Evolutionary conservation across 176 grass and related monocot genomes (phyloP).

Genomic region (Avena atlantica): DNA sequence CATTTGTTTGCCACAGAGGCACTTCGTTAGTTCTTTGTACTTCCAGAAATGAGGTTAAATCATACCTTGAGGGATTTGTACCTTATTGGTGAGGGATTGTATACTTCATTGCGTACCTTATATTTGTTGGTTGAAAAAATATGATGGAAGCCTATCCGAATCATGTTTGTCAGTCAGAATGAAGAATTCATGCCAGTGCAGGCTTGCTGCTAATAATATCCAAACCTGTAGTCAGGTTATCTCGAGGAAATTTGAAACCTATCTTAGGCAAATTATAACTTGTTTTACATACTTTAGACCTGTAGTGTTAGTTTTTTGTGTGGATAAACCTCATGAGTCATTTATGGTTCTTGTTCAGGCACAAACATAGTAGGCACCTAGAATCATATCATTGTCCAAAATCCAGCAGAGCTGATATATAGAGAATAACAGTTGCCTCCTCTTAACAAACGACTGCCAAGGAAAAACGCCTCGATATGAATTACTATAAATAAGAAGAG

Average conservation of each 20-base stretch:
- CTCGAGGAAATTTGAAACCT: not conserved
- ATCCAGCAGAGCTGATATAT: too few species aligned
- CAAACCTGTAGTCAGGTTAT: not conserved
- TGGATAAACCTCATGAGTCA: too few species aligned
- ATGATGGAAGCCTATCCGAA: slow-evolving; percentile 13
- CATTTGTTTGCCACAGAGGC: slow-evolving; percentile 38
- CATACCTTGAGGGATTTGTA: slow-evolving; percentile 44
- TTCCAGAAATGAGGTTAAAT: slow-evolving; percentile 19
- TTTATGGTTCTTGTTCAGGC: too few species aligned
- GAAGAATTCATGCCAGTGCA: not conserved
- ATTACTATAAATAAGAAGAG: too few species aligned
- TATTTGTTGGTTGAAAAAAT: slow-evolving; percentile 35
- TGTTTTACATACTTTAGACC: not conserved
- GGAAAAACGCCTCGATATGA: too few species aligned
- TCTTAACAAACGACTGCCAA: too few species aligned
- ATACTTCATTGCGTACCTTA: slow-evolving; percentile 28
- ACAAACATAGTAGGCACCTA: too few species aligned
- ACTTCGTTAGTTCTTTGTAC: slow-evolving; percentile 31
- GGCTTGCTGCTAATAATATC: not conserved
- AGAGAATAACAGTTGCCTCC: too few species aligned
- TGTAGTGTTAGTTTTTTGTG: too few species aligned
- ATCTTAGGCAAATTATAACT: not conserved
- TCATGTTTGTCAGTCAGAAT: not conserved
- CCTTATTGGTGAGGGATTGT: slow-evolving; percentile 39
- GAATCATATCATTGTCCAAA: too few species aligned